Base-by-base conservation (phyloP, 1,284 basidiomycete species). In the Sporisorium graminicola region DNA sequence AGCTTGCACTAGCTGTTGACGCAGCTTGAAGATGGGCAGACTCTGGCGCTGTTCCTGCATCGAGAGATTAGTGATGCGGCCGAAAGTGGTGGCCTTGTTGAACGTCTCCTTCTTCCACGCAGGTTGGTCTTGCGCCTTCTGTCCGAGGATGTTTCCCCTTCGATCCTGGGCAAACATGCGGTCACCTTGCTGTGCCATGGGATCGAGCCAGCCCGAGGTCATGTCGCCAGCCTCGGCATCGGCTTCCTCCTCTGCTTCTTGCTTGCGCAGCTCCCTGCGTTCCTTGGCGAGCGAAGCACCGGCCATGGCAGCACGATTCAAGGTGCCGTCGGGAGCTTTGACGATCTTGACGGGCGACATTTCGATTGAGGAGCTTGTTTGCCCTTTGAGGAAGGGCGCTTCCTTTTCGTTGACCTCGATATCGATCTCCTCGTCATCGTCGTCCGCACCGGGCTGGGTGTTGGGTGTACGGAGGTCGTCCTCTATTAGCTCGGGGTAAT, bases 331-430 rank as follows among this genome's bases (percentile, higher is more conserved):
- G 18, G 87, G 87, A 8, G 96, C 96, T 51, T 87, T 87, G 81
- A 99, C 94, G 63, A 88, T 87, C 87, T 98, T 98, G 79, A 99
- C 94, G 0, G 97, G 97, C 81, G 94, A 97, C 55, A 99, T 90
- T 78, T 99, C 94, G 46, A 98, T 90, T 0, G 94, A 95, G 68
- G 93, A 91, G 86, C 95, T 95, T 55, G 95, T 98, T 87, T 99
- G 96, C 10, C 97, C 97, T 31, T 93, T 91, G 27, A 99, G 88
- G 90, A 99, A 99, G 0, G 96, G 90, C 0, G 97, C 95, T 84
- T 99, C 97, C 64, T 97, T 94, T 84, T 99, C 97, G 76, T 93
- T 92, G 66, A 99, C 91, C 86, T 99, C 97, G 43, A 99, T 94
- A 81, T 99, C 97, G 53, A 99, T 87, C 83, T 99, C 97, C 43